These are phyloP conservation scores for Colletotrichum destructivum DNA, from an alignment of 2,329 filamentous ascomycete genomes.

Conservation along the genomic window DNA sequence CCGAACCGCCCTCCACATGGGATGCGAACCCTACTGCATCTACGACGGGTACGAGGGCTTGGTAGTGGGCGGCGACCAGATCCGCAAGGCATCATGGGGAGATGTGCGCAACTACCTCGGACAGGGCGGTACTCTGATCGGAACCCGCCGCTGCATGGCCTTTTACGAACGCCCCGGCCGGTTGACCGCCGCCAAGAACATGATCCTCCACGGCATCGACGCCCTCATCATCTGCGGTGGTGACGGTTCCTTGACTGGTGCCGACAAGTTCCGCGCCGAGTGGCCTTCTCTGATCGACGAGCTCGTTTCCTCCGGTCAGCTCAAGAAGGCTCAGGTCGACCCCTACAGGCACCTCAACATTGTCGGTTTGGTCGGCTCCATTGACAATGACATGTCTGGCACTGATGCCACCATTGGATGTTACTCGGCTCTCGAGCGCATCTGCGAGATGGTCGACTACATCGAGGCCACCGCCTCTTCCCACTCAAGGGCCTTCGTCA, in stretches of 20 bases:
- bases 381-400: constrained; percentile 97
- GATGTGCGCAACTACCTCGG: constrained; percentile 95
- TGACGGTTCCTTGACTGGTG: constrained; percentile 95
- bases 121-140: constrained; percentile 95
- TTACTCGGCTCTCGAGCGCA: constrained; percentile 92
- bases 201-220: constrained; percentile 93
- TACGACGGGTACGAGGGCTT: constrained; percentile 98
- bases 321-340: constrained; percentile 78
- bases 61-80: constrained; percentile 89
- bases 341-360: constrained; percentile 94
- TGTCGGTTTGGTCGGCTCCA: constrained; percentile 94
- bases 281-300: constrained; percentile 92
- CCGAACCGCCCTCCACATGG: constrained; percentile 89
- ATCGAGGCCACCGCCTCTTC: constrained; percentile 96
- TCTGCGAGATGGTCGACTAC: constrained; percentile 96
- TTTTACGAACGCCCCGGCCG: constrained; percentile 93
- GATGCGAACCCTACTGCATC: constrained; percentile 84
- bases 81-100: constrained; percentile 90
- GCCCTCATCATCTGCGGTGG: constrained; percentile 97
- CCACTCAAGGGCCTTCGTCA: constrained; percentile 95
- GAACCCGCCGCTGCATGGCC: constrained; percentile 91
- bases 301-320: constrained; percentile 80
- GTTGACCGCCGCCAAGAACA: constrained; percentile 90
- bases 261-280: constrained; percentile 91
- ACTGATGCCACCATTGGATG: constrained; percentile 98